Conservation (phyloP, 768 basidiomycete genomes). For the Amanita brunnescens region DNA sequence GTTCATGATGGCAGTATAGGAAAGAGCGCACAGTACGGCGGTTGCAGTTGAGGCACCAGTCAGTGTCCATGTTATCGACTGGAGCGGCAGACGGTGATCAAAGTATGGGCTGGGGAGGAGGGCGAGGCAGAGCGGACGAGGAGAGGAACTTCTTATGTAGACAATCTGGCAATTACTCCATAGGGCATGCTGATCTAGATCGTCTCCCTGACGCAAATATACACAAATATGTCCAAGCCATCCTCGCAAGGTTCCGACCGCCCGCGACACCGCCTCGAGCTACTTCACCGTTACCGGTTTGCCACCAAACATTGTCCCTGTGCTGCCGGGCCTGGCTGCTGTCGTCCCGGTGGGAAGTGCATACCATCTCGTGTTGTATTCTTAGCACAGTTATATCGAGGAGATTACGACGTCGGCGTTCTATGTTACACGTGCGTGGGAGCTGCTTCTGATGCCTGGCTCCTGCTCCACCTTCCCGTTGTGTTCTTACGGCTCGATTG, state of each 20-base stretch:
- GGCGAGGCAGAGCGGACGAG: constrained; percentile 12
- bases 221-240: background rate
- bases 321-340: background rate
- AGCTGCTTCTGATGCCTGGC: background rate
- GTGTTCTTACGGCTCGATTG: background rate
- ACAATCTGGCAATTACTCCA: constrained; percentile 8
- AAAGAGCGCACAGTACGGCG: constrained; percentile 39
- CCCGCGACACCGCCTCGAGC: background rate
- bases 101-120: constrained; percentile 11
- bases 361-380: background rate
- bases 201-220: background rate
- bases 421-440: background rate
- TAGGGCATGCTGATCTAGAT: constrained; percentile 1
- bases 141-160: constrained; percentile 12
- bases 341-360: background rate
- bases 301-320: background rate
- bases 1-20: constrained; percentile 7
- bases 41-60: constrained; percentile 66
- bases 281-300: background rate
- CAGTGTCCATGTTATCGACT: constrained; percentile 45
- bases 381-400: background rate
- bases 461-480: constrained; percentile 1
- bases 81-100: constrained; percentile 2
- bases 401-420: background rate
- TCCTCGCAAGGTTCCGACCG: background rate